Conservation (phyloP, 1,284 basidiomycete species). For the Termitomyces sp. region DNA sequence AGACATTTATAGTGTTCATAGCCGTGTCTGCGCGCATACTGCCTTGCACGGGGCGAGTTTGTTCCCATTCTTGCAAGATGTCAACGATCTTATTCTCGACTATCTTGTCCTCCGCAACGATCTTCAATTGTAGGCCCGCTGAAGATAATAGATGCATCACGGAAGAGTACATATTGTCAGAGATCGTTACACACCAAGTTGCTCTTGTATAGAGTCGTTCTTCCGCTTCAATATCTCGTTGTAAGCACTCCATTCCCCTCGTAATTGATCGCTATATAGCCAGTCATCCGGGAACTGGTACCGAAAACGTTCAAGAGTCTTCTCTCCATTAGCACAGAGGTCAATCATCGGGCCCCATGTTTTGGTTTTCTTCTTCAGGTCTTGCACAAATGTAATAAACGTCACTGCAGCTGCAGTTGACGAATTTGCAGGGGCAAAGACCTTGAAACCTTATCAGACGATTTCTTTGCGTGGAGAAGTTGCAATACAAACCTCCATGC, state of each 20-base stretch:
- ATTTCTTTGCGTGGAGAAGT: neutral
- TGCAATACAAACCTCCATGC: constrained; percentile 33
- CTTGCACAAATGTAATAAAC: constrained; percentile 99
- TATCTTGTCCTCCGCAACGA: constrained; percentile 98
- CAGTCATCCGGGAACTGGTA: constrained; percentile 97
- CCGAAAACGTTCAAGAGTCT: constrained; percentile 93
- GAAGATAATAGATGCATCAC: constrained; percentile 5
- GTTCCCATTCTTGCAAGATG: constrained; percentile 91
- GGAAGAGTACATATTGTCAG: constrained; percentile 3
- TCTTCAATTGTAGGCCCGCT: constrained; percentile 97
- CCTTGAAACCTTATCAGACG: constrained; percentile 29
- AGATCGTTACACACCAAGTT: constrained; percentile 61
- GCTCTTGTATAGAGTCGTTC: constrained; percentile 98
- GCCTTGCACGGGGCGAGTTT: constrained; percentile 93
- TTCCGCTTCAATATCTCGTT: constrained; percentile 97
- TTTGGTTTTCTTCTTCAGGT: constrained; percentile 95
- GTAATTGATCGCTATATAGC: constrained; percentile 96
- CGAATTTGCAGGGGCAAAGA: constrained; percentile 62
- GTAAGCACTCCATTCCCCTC: constrained; percentile 98
- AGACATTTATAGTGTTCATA: constrained; percentile 92
- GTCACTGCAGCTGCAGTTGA: constrained; percentile 96
- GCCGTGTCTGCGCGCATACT: constrained; percentile 93
- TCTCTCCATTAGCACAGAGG: constrained; percentile 90
- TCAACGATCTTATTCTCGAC: constrained; percentile 76
- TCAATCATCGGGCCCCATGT: constrained; percentile 98